Conservation (phyloP, 345 rosid species). For the Dipteronia dyeriana region DNA sequence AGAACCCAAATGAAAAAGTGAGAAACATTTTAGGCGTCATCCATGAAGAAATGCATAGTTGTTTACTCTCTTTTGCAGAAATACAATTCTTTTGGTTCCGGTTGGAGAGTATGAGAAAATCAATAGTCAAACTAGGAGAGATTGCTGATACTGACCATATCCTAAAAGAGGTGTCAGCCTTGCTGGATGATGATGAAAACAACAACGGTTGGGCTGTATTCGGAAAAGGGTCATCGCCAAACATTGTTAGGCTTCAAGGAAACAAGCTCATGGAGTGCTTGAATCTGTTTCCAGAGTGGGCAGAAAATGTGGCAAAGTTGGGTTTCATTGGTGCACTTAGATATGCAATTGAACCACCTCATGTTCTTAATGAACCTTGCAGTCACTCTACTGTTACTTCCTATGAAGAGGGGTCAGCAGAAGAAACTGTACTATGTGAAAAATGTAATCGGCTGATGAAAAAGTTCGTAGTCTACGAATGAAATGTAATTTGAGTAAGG, state of each 20-base stretch:
- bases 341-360: conserved; percentile 39
- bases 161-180: conserved; percentile 39
- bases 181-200: conserved; percentile 43
- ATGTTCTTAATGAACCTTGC: conserved; percentile 32
- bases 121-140: conserved; percentile 38
- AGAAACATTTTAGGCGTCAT: conserved; percentile 29
- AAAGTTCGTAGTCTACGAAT: conserved; percentile 53
- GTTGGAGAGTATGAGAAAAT: conserved; percentile 61
- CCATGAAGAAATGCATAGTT: conserved; percentile 33
- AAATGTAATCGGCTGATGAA: conserved; percentile 70
- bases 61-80: conserved; percentile 37
- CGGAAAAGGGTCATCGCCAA: conserved; percentile 49
- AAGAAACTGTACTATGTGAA: conserved; percentile 42
- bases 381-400: conserved; percentile 40
- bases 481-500: conserved; percentile 18
- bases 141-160: conserved; percentile 39
- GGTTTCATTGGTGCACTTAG: conserved; percentile 56
- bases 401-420: conserved; percentile 37
- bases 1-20: conserved; percentile 29
- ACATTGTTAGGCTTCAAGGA: conserved; percentile 38
- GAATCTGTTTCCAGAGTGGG: conserved; percentile 49
- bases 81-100: conserved; percentile 68
- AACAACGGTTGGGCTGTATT: conserved; percentile 64
- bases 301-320: conserved; percentile 38
- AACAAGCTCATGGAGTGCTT: conserved; percentile 41